These are phyloP conservation scores for Tephrocybe rancida DNA, from an alignment of 768 basidiomycete species.

Conservation along the genomic window DNA sequence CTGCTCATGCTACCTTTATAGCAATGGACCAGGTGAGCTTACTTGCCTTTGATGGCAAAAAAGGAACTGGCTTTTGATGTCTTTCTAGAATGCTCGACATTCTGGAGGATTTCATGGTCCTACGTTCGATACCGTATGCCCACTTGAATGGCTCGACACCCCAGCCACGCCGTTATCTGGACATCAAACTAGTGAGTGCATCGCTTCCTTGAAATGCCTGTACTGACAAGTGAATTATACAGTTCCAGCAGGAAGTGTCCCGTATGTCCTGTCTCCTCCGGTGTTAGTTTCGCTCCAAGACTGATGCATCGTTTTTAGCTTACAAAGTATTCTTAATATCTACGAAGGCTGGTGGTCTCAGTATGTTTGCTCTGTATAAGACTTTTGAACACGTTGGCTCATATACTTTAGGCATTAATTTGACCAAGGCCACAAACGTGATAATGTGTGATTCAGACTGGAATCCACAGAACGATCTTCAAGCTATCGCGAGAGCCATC, in stretches of 20 bases:
- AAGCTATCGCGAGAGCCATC: constrained; percentile 87
- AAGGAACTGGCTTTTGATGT: not conserved
- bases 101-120: constrained; percentile 65
- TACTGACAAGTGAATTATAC: not conserved
- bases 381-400: constrained; percentile 10
- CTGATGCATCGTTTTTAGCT: constrained; percentile 33
- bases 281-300: constrained; percentile 1
- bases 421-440: constrained; percentile 80
- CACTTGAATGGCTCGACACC: constrained; percentile 59
- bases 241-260: constrained; percentile 64
- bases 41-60: not conserved
- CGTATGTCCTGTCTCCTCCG: constrained; percentile 34
- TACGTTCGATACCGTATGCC: constrained; percentile 61
- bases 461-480: constrained; percentile 80
- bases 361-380: constrained; percentile 44
- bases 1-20: constrained; percentile 23
- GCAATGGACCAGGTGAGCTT: constrained; percentile 58
- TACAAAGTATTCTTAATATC: constrained; percentile 72
- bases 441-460: constrained; percentile 78
- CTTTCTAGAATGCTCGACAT: constrained; percentile 63
- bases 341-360: constrained; percentile 73
- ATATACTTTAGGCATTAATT: constrained; percentile 64
- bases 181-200: constrained; percentile 54
- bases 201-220: not conserved
- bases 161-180: constrained; percentile 55